Base-by-base conservation (phyloP, 352 stramenopile genomes). In the Pythium aquatile region DNA sequence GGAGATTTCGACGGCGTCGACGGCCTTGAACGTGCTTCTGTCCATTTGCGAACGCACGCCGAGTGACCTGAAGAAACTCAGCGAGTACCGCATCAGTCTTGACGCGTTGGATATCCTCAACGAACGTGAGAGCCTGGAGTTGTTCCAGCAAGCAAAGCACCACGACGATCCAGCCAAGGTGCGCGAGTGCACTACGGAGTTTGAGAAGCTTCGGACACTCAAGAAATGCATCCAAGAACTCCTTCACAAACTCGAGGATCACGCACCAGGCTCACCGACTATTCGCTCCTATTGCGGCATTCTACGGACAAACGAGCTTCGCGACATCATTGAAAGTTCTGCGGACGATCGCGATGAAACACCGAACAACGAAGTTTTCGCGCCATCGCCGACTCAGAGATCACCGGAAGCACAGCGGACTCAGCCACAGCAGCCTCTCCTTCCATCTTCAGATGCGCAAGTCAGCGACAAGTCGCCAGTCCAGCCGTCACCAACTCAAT, bases 21-120 rank as follows among this genome's bases (percentile, higher is more conserved):
- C 86, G n/a, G 86, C 84, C 17, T 61, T 94, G 4, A 91, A 85
- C 33, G 81, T 94, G 8, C 51, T 94, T 29, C 55, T 93, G 5
- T 75, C 72, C 4, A 91, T 94, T 73, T 84, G 84, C 20, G 84
- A 93, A 32, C 85, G 82, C 29, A 70, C 71, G 5, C 53, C 67
- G 16, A 63, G 57, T 3, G 84, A 94, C 46, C 55, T 52, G 10
- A 85, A 78, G 37, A 93, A 92, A 51, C 58, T 93, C 3, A 58
- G 60, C 3, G 81, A 81, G 37, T 94, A 91, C 63, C 79, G 78
- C 28, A 58, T 65, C 32, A 93, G 84, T 48, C 69, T 94, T 3
- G 81, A 87, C 7, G 76, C 74, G 11, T 57, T 93, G 40, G 79
- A 87, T 44, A 91, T 93, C 47, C 60, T 93, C 24, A 69, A 91